These are phyloP conservation scores for Cladobotryum mycophilum DNA, from an alignment of 2,329 filamentous ascomycete species.

Conservation along the genomic window DNA sequence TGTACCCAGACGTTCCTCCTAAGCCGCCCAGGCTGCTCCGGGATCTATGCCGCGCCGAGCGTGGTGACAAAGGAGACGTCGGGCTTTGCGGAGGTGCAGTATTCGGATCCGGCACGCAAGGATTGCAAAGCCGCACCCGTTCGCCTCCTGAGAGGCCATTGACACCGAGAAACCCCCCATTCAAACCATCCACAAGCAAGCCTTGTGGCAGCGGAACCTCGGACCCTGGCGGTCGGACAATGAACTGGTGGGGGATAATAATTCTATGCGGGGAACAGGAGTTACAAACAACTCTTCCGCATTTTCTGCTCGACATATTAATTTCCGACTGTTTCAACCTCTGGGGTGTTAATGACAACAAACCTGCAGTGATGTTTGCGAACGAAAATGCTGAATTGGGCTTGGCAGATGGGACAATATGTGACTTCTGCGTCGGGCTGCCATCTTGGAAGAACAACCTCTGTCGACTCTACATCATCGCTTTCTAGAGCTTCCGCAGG, in stretches of 20 bases:
- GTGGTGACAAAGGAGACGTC: constrained; percentile 26
- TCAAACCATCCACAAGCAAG: constrained; percentile 33
- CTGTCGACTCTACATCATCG: constrained; percentile 18
- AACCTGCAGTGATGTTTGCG: constrained; percentile 90
- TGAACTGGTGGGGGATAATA: constrained; percentile 88
- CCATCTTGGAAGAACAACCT: constrained; percentile 67
- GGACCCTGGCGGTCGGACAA: constrained; percentile 66
- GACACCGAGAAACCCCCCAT: constrained; percentile 36
- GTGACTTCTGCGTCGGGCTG: constrained; percentile 81
- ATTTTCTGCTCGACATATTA: constrained; percentile 57
- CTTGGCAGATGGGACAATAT: constrained; percentile 76
- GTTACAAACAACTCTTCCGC: constrained; percentile 84
- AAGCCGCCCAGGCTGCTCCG: constrained; percentile 36
- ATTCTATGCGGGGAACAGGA: constrained; percentile 90
- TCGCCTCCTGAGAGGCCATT: constrained; percentile 48
- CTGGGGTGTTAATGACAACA: constrained; percentile 19
- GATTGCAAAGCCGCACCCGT: constrained; percentile 54
- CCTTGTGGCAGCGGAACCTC: constrained; percentile 33
- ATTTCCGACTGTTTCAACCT: background rate
- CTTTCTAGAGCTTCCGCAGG: background rate
- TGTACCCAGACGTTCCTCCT: constrained; percentile 19
- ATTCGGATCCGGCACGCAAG: constrained; percentile 57
- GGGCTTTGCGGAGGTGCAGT: constrained; percentile 47
- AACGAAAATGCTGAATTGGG: constrained; percentile 75
- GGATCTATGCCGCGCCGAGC: constrained; percentile 37